These are phyloP conservation scores for Paulownia fortunei DNA, from an alignment of 257 asterid genomes.

Conservation along the genomic window DNA sequence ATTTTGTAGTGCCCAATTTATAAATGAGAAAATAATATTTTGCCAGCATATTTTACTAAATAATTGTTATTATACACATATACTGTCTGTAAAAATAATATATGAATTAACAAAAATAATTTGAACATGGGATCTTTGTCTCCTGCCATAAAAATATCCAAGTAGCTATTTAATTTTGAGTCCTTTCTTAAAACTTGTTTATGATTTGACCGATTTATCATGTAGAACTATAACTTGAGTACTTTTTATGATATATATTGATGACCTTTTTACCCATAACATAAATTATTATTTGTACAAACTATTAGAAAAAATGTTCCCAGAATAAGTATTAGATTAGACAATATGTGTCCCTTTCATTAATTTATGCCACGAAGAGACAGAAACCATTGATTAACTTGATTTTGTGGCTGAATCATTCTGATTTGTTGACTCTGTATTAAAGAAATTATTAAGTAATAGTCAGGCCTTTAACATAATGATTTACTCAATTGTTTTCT, in stretches of 20 bases:
- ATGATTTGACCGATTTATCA: too few relatives aligned
- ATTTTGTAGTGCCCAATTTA: slow-evolving; percentile 26
- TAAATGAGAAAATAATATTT: slow-evolving; percentile 31
- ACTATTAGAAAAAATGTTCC: neutral
- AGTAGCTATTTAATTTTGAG: neutral
- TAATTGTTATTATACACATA: neutral
- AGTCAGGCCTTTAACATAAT: neutral
- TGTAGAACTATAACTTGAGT: neutral
- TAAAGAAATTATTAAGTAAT: neutral
- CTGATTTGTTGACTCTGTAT: neutral
- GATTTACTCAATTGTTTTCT: neutral
- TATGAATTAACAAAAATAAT: too few relatives aligned
- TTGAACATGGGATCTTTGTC: neutral
- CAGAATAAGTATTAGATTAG: neutral
- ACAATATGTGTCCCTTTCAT: neutral
- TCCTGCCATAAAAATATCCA: neutral
- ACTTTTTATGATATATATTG: neutral
- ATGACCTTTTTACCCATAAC: neutral
- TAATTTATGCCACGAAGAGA: neutral
- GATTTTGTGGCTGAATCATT: neutral
- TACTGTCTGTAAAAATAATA: too few relatives aligned
- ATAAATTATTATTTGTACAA: neutral
- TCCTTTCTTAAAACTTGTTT: neutral
- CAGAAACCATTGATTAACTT: neutral
- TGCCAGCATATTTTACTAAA: neutral